Evolutionary conservation across 1,284 basidiomycete genomes (phyloP), one percentile per base, ranked within the genome.

Genomic region (Ganoderma resinaceum): DNA sequence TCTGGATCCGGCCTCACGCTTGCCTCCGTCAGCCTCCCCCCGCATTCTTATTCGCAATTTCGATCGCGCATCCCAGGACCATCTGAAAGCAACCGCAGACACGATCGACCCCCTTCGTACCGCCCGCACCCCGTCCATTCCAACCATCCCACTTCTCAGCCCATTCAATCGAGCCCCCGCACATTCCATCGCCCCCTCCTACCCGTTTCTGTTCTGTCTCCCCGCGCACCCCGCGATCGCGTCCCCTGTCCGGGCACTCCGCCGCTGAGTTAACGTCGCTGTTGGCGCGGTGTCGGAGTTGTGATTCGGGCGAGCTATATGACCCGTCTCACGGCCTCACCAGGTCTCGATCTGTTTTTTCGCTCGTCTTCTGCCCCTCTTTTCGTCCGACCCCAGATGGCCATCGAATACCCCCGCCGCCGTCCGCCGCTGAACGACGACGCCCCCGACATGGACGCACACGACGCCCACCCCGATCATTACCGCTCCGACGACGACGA

Each of bases 251-350:
- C 63, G 62, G 70, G 63, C 70, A 66, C 71, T 70, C 70, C 69
- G 75, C 74, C 74, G 75, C 75, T 76, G 75, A 76, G 75, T 76
- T 76, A 64, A 61, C 71, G 70, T 74, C 74, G 73, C 75, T 72
- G 72, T 72, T 75, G 70, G 66, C 69, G 66, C 62, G 63, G 66
- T 68, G 74, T 76, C 75, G 75, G 75, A 76, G 75, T 76, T 75
- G 67, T 53, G 68, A 74, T 74, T 68, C 37, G 55, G 18, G 58
- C 57, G 60, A 63, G 63, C 60, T 73, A 71, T 67, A 71, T 67
- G 66, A 68, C 66, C 66, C 65, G 61, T 64, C 72, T 61, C 68
- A 68, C 70, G 64, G 12, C 66, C 70, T 68, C 71, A 73, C 49
- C 64, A 65, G 65, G 46, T 70, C 62, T 62, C 67, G 55, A 59